These are phyloP conservation scores for Clitopilus hobsonii DNA, from an alignment of 768 basidiomycete genomes.

Conservation along the genomic window DNA sequence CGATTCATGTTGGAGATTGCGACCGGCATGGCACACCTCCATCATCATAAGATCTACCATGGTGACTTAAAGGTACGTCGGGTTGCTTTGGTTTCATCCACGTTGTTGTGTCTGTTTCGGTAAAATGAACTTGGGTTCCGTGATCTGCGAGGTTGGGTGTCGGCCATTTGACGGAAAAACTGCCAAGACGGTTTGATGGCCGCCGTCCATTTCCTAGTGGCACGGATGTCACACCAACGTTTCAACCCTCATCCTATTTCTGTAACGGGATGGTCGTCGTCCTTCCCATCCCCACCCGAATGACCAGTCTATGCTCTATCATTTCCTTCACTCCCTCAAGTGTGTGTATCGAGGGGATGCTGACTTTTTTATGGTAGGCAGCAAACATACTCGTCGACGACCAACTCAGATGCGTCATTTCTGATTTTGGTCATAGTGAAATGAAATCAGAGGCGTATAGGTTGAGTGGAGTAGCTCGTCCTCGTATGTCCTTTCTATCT, in stretches of 20 bases:
- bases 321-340: background rate
- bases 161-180: background rate
- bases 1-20: conserved; percentile 68
- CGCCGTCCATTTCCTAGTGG: background rate
- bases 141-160: background rate
- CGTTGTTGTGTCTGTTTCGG: background rate
- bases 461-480: conserved; percentile 25
- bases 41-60: conserved; percentile 60
- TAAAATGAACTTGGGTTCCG: background rate
- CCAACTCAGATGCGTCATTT: conserved; percentile 58
- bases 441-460: conserved; percentile 62
- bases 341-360: no score
- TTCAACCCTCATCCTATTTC: background rate
- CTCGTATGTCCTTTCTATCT: conserved; percentile 29
- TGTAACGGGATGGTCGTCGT: no score
- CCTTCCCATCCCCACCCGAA: no score
- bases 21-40: conserved; percentile 77
- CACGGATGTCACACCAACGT: background rate
- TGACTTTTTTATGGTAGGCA: no score
- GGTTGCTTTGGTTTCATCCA: background rate
- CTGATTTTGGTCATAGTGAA: conserved; percentile 79
- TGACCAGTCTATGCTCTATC: no score
- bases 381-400: conserved; percentile 75
- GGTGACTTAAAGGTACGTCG: conserved; percentile 69
- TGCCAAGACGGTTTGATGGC: background rate